Evolutionary conservation across 2,329 filamentous ascomycete genomes (phyloP), one percentile per base, ranked within the genome.

Genomic region (Penicillium sp.): DNA sequence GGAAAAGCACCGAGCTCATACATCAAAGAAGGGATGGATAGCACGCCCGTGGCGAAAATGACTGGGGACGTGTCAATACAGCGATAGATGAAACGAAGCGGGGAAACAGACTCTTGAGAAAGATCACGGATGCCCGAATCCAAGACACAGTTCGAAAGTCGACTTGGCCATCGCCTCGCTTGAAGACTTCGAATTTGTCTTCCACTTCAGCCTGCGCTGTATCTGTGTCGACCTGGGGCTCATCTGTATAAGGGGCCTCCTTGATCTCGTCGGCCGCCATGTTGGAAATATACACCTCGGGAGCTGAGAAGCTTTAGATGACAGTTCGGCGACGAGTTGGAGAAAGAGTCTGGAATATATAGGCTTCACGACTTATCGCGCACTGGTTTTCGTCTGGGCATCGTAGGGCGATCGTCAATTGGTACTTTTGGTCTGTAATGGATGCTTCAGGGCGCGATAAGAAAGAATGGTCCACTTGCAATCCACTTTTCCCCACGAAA

Each of bases 81-180:
- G 5, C 22, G 21, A n/a, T n/a, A 7, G 7, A 21, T 18, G 2
- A 29, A 18, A 8, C 18, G 22, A 13, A 16, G 4, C 14, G 21
- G 21, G n/a, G 21, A 45, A 1, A 58, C 55, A 55, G 56, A 63
- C 74, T 70, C 68, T 83, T 83, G 18, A 82, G 65, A 52, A 84
- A 82, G 58, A 84, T 82, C 22, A 82, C 72, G 3, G 79, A 70
- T 2, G 81, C 79, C 18, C 77, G 74, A 14, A 77, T 73, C 81
- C 81, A 84, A 53, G 75, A 73, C 14, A 84, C 81, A 1, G 79
- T 82, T 18, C 81, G 74, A 57, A 83, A 83, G 47, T 83, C 73
- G 42, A 83, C 79, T 18, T 76, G 75, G 38, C 75, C 77, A 34
- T 75, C 73, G 1, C 70, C 72, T 56, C 71, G 75, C 56, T 79